Evolutionary conservation across 2,329 filamentous ascomycete species (phyloP), one percentile per base, ranked within the genome.

Genomic region (Alternaria arbusti): DNA sequence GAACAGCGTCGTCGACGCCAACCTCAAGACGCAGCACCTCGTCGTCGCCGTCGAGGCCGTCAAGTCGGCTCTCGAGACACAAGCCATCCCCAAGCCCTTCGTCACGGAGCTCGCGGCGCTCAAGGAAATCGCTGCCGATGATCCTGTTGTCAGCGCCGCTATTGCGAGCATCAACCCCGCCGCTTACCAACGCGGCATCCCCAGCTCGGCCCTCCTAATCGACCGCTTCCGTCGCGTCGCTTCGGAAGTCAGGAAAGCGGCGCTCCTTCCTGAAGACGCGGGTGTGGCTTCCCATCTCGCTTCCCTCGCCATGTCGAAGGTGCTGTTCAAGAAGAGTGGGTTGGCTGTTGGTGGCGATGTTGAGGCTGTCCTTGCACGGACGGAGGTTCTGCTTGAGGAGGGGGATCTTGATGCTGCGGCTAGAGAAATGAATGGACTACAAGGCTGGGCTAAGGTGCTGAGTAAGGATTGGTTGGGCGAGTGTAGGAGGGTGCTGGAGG

Each of bases 221-320:
- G 96, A 99, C 82, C 91, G 96, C 67, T 99, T 99, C 90, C 90
- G 96, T 46, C 91, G 94, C 54, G 96, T 99, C 15, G 93, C 96
- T 3, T 84, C 85, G 60, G 96, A 99, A 83, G 96, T 99, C 44
- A 89, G 96, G 79, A 99, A 99, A 85, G 96, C 96, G 20, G 91
- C 91, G 47, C 87, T 99, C 54, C 86, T 99, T 15, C 96, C 96
- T 13, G 94, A 97, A 69, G 91, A 97, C 75, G 96, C 96, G 0
- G 96, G 96, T 70, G 92, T 99, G 25, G 95, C 96, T 20, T 96
- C 92, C 74, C 96, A 99, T 80, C 94, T 95, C 4, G 95, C 94
- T 46, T 96, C 92, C 79, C 91, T 93, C 80, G 86, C 96, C 50
- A 85, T 99, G 73, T 97, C 93, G 85, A 96, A 97, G 83, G 86